These are phyloP conservation scores for Leccinellum luteum DNA, from an alignment of 768 basidiomycete species.

Conservation along the genomic window DNA sequence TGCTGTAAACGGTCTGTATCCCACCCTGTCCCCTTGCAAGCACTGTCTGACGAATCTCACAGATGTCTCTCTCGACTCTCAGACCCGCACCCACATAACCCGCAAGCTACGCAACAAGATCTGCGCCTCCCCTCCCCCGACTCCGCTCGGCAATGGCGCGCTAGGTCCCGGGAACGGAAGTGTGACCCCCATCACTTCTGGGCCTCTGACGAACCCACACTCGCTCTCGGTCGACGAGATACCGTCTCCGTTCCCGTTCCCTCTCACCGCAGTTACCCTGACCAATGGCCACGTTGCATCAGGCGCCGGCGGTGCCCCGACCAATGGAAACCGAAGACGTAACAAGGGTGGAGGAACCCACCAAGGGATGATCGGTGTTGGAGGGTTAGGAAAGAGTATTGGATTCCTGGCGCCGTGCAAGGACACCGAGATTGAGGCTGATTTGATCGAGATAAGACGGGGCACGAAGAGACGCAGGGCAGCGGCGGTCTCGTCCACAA, in stretches of 20 bases:
- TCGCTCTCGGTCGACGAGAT: conserved; percentile 85
- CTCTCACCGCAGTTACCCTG: conserved; percentile 57
- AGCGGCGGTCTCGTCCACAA: conserved; percentile 31
- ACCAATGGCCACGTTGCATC: conserved; percentile 34
- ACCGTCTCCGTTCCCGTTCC: conserved; percentile 79
- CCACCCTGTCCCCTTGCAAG: background rate
- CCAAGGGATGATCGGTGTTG: conserved; percentile 51
- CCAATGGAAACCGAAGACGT: conserved; percentile 40
- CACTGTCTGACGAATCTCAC: conserved; percentile 7
- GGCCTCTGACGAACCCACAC: conserved; percentile 75
- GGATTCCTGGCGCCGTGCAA: conserved; percentile 53
- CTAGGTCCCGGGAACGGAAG: conserved; percentile 36
- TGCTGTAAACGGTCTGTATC: conserved; percentile 56
- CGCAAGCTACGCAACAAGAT: conserved; percentile 82
- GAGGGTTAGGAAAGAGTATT: conserved; percentile 74
- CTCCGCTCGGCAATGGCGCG: conserved; percentile 49
- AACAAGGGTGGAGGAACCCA: conserved; percentile 55
- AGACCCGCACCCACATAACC: conserved; percentile 57
- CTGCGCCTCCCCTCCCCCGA: conserved; percentile 75
- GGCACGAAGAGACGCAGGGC: conserved; percentile 58
- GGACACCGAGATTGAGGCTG: conserved; percentile 70
- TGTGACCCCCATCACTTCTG: conserved; percentile 61
- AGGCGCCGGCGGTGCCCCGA: conserved; percentile 38
- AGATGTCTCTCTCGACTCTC: conserved; percentile 75
- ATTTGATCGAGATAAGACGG: conserved; percentile 74